Conservation (phyloP, 305 asterid genomes). For the Ruellia speciosa region DNA sequence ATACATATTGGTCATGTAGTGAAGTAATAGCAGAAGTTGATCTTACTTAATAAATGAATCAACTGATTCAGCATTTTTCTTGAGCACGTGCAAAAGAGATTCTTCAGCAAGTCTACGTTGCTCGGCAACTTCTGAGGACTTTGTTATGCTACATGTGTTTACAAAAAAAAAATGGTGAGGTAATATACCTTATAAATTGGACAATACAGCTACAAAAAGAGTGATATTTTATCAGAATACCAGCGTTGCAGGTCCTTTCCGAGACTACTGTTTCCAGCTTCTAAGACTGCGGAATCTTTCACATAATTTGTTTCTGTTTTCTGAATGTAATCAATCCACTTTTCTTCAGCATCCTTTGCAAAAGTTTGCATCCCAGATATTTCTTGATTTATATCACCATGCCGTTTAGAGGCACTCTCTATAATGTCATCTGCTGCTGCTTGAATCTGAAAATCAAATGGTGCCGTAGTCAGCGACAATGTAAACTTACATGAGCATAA, state of each 20-base stretch:
- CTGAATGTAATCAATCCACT: constrained; percentile 41
- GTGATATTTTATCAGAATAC: constrained; percentile 24
- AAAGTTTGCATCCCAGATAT: constrained; percentile 44
- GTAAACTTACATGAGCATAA: neutral
- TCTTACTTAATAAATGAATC: constrained; percentile 31
- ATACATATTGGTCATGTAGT: constrained; percentile 14
- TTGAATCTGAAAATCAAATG: constrained; percentile 41
- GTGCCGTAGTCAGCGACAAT: neutral
- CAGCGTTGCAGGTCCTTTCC: constrained; percentile 50
- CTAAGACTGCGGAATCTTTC: constrained; percentile 50
- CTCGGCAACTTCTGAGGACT: constrained; percentile 37
- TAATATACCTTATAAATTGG: neutral
- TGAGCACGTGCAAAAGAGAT: constrained; percentile 38
- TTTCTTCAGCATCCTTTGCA: constrained; percentile 43
- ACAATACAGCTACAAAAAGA: neutral
- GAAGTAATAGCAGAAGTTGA: constrained; percentile 20
- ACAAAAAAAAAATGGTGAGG: neutral
- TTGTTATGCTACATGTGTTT: constrained; percentile 20
- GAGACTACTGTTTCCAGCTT: constrained; percentile 42
- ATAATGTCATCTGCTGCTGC: constrained; percentile 49
- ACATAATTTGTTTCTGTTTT: constrained; percentile 37
- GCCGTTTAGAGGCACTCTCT: constrained; percentile 43
- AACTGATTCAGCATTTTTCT: constrained; percentile 39
- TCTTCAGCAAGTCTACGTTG: constrained; percentile 43
- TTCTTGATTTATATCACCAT: constrained; percentile 44